These are phyloP conservation scores for Citrus mangshanensis DNA, from an alignment of 345 rosid genomes.

Conservation along the genomic window DNA sequence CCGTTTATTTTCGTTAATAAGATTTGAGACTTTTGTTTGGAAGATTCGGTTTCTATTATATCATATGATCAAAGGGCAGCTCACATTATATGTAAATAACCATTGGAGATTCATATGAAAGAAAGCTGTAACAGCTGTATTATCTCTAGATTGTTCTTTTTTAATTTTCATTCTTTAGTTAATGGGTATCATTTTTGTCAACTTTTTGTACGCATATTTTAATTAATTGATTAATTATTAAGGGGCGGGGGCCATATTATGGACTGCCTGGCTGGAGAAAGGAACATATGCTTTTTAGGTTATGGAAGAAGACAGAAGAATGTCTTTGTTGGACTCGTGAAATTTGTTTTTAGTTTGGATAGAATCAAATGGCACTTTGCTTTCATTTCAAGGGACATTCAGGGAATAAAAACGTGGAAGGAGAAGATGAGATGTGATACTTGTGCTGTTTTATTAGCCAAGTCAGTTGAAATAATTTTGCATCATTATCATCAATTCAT, in stretches of 20 bases:
- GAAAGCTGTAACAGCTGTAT: neutral
- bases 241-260: neutral
- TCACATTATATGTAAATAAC: neutral
- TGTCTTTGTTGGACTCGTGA: neutral
- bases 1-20: neutral
- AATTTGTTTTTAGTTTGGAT: neutral
- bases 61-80: neutral
- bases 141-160: neutral
- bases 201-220: neutral
- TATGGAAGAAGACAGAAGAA: neutral
- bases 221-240: neutral
- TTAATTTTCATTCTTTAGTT: too few species aligned
- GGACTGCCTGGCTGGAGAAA: neutral
- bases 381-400: neutral
- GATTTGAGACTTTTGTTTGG: neutral
- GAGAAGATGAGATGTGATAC: neutral
- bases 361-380: neutral
- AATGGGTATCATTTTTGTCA: neutral
- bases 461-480: too few species aligned
- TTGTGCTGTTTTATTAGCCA: neutral
- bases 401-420: neutral
- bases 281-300: neutral
- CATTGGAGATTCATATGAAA: neutral
- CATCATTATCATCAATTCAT: too few species aligned
- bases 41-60: neutral